phyloP scores from a whole-genome alignment of 805 yeast species.

The Cyberlindnera suaveolens region DNA sequence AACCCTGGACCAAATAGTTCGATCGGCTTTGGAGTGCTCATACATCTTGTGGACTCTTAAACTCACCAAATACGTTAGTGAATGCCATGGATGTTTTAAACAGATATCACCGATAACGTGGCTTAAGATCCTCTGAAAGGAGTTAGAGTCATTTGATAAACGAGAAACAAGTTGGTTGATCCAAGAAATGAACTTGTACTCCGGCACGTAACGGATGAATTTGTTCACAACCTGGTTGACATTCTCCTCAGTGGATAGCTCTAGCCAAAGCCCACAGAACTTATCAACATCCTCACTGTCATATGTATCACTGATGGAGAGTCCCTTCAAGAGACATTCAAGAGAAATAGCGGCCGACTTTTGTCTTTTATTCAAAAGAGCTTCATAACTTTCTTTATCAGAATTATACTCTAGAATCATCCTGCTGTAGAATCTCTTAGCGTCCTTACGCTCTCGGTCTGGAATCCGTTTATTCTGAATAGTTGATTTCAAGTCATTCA shows the following conservation, averaged over 20 bases:
- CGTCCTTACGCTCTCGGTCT: slow-evolving; percentile 44
- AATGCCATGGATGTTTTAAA: slow-evolving; percentile 63
- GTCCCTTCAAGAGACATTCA: slow-evolving; percentile 50
- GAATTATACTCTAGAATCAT: slow-evolving; percentile 40
- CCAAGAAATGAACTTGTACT: slow-evolving; percentile 70
- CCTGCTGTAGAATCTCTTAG: slow-evolving; percentile 45
- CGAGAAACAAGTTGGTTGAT: slow-evolving; percentile 75
- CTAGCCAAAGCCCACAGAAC: slow-evolving; percentile 81
- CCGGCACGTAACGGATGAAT: slow-evolving; percentile 41
- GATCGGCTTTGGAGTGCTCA: slow-evolving; percentile 28
- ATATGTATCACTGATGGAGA: slow-evolving; percentile 36
- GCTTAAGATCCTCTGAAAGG: slow-evolving; percentile 52
- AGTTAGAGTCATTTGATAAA: slow-evolving; percentile 39
- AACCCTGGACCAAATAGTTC: slow-evolving; percentile 37
- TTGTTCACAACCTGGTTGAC: slow-evolving; percentile 38
- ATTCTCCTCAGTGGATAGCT: slow-evolving; percentile 39
- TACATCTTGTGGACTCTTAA: slow-evolving; percentile 40
- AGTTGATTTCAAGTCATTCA: slow-evolving; percentile 41
- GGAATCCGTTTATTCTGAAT: slow-evolving; percentile 34
- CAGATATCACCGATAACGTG: slow-evolving; percentile 42
- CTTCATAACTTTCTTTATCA: slow-evolving; percentile 42
- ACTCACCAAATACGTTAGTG: slow-evolving; percentile 57
- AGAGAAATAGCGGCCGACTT: slow-evolving; percentile 48
- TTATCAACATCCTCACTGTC: slow-evolving; percentile 61
- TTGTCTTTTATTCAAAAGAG: slow-evolving; percentile 31